Evolutionary conservation across 768 basidiomycete species (phyloP), one percentile per base, ranked within the genome.

Genomic region (Pulveroboletus sp.): DNA sequence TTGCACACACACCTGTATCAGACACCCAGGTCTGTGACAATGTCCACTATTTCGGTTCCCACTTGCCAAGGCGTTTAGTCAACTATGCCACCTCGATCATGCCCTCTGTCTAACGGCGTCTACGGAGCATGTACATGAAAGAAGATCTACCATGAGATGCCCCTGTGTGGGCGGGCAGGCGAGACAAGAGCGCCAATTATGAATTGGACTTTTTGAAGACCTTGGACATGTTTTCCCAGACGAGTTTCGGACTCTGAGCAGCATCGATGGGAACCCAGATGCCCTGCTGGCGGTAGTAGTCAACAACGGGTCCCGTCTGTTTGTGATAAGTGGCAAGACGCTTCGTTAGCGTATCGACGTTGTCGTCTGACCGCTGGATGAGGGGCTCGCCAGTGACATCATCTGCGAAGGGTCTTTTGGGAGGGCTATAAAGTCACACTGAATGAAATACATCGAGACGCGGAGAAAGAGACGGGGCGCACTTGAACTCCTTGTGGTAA

Each of bases 281-380:
- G 33, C 89, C 86, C 65, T 92, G 88, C 52, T 76, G 76, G 73
- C 87, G 92, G 81, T 99, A 99, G 76, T 96, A 97, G 39, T 91
- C 92, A 14, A 92, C 86, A 28, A 99, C 96, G 27, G 96, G 95
- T 2, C 88, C 89, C 12, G 96, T 99, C 72, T 96, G 93, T 31
- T 77, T 69, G 75, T 99, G 96, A 77, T 86, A 98, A n/a, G 89
- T 82, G 3, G 69, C 59, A 49, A 99, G 77, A 37, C 96, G 88
- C 72, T 93, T 96, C 59, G 83, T 80, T 46, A 99, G 79, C 11
- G 94, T 91, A 69, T 96, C 92, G 54, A 93, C 90, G 57, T 97
- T 99, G 74, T 99, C 96, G 69, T 99, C 96, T 8, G 93, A 93
- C 55, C 96, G 88, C 69, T 97, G 95, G 62, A 95, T 86, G 57